A percentile compares a stretch with the other conserved stretches of the same genome.
These are phyloP conservation scores for Tricholoma matsutake DNA, from an alignment of 768 basidiomycete species.

Conservation along the genomic window DNA sequence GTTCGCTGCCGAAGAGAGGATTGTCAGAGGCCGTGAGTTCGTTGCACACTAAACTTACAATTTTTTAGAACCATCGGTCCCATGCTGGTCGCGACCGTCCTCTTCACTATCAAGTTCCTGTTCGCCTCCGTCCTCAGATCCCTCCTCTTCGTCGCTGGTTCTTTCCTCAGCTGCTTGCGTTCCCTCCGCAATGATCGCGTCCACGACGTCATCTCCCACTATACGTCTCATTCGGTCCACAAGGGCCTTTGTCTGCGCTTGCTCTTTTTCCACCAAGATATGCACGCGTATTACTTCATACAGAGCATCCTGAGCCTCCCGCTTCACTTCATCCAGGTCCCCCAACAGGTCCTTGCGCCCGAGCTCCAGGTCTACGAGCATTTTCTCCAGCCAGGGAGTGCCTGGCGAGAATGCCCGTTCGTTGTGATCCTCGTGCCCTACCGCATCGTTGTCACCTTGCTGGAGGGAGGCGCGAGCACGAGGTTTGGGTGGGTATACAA, in stretches of 20 bases:
- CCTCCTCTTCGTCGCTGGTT: conserved; percentile 3
- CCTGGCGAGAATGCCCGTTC: background rate
- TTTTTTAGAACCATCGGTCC: background rate
- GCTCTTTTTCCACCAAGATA: conserved; percentile 6
- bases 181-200: conserved; percentile 1
- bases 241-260: background rate
- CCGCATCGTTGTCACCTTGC: background rate
- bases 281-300: conserved; percentile 1
- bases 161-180: background rate
- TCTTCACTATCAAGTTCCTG: background rate
- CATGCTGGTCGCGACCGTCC: background rate
- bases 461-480: background rate
- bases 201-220: background rate
- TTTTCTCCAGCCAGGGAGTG: conserved; percentile 1
- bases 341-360: background rate
- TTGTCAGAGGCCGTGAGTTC: background rate
- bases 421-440: background rate
- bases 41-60: background rate
- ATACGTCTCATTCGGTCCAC: background rate
- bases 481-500: conserved; percentile 3
- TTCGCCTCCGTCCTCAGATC: background rate
- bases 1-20: background rate
- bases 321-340: conserved; percentile 1
- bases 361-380: background rate
- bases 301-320: background rate